Evolutionary conservation across 225 moss, liverwort and hornwort species (phyloP).

Genomic region (Asterella californica): DNA sequence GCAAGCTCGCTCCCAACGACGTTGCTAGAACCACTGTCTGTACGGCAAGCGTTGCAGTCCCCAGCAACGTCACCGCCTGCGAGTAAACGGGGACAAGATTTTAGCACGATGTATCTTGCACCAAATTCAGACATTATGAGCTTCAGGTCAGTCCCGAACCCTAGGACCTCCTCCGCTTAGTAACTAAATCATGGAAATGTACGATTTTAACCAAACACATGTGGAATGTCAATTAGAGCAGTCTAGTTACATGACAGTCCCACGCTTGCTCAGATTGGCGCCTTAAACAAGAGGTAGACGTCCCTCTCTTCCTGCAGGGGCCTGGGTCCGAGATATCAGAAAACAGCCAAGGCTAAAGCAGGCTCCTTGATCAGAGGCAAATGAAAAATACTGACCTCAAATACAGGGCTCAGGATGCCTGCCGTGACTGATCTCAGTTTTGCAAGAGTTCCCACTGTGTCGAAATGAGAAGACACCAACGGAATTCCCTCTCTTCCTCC

Average conservation of each 20-base stretch:
- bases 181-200: too few relatives aligned
- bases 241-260: neutral
- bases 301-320: too few relatives aligned
- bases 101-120: neutral
- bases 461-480: conserved; percentile 39
- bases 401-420: conserved; percentile 66
- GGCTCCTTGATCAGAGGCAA: neutral
- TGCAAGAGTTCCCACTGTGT: conserved; percentile 35
- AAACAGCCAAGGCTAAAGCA: neutral
- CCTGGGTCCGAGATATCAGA: too few relatives aligned
- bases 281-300: too few relatives aligned
- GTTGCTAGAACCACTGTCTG: conserved; percentile 89
- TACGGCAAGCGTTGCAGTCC: conserved; percentile 80
- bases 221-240: neutral
- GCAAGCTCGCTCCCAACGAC: conserved; percentile 68
- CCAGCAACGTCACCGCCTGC: conserved; percentile 78
- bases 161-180: neutral
- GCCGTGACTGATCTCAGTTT: conserved; percentile 52
- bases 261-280: too few relatives aligned
- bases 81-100: neutral
- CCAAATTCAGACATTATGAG: neutral
- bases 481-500: conserved; percentile 37
- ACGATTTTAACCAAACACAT: neutral
- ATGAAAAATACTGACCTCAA: conserved; percentile 55
- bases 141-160: neutral